phyloP scores from a whole-genome alignment of 2,329 filamentous ascomycete species.

The Pseudophaeomoniella oleicola region DNA sequence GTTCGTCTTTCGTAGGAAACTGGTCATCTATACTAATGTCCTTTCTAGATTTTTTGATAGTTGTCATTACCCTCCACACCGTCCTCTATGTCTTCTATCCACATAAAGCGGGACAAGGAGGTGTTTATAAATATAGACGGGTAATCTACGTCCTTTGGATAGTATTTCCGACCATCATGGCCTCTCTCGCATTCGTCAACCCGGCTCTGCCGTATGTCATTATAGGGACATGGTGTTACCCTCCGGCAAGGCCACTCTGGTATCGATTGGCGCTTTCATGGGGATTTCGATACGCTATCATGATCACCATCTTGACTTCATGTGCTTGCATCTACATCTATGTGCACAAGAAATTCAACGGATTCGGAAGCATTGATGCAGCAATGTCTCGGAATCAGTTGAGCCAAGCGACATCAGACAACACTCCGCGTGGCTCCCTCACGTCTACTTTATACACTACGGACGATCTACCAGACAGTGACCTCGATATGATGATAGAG shows the following conservation, averaged over 20 bases:
- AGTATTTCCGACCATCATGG: slow-evolving; percentile 43
- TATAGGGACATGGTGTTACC: slow-evolving; percentile 53
- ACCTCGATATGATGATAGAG: background rate
- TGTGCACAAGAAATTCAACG: slow-evolving; percentile 34
- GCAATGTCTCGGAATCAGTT: no score
- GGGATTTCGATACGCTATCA: slow-evolving; percentile 59
- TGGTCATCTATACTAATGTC: background rate
- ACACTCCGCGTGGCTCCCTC: background rate
- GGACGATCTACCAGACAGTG: background rate
- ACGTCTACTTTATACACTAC: background rate
- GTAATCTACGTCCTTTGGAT: slow-evolving; percentile 44
- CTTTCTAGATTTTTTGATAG: slow-evolving; percentile 50
- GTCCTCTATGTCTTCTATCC: slow-evolving; percentile 54
- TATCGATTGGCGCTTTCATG: slow-evolving; percentile 55
- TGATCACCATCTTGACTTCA: slow-evolving; percentile 46
- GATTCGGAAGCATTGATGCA: slow-evolving; percentile 12
- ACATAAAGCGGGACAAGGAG: slow-evolving; percentile 34
- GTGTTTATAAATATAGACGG: slow-evolving; percentile 53
- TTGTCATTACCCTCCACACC: slow-evolving; percentile 61
- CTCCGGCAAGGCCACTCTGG: slow-evolving; percentile 55
- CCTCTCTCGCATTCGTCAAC: slow-evolving; percentile 47
- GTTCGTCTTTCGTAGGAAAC: no score
- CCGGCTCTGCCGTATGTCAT: slow-evolving; percentile 39
- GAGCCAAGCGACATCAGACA: background rate
- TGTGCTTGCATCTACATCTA: slow-evolving; percentile 59